Conservation (phyloP, 2,329 filamentous ascomycete genomes). For the Trichoderma polysporum region DNA sequence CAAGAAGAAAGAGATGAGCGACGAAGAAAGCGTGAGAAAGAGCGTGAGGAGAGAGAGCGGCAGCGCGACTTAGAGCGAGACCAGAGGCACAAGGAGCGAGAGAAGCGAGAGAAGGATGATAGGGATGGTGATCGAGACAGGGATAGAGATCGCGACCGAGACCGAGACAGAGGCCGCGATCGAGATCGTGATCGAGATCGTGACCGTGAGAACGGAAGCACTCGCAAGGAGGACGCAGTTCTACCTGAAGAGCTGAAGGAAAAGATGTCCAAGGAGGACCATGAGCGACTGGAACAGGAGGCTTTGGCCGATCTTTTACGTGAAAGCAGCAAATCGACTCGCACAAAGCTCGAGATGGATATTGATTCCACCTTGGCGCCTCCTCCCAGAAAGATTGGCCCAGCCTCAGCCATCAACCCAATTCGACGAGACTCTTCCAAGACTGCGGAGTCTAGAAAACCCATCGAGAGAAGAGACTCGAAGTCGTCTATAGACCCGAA, state of each 20-base stretch:
- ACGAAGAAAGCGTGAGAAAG: slow-evolving; percentile 51
- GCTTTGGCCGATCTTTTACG: slow-evolving; percentile 58
- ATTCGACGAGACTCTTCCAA: slow-evolving; percentile 49
- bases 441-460: slow-evolving; percentile 43
- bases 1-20: slow-evolving; percentile 52
- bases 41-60: slow-evolving; percentile 55
- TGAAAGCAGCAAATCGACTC: slow-evolving; percentile 54
- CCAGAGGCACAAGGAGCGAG: slow-evolving; percentile 41
- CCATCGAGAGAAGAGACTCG: slow-evolving; percentile 34
- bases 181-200: slow-evolving; percentile 31
- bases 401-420: slow-evolving; percentile 60
- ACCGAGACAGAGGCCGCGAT: slow-evolving; percentile 38
- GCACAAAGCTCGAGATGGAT: slow-evolving; percentile 55
- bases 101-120: slow-evolving; percentile 37
- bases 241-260: slow-evolving; percentile 50
- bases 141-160: slow-evolving; percentile 33
- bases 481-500: slow-evolving; percentile 32
- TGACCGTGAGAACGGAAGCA: slow-evolving; percentile 33
- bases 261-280: slow-evolving; percentile 57
- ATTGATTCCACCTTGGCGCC: slow-evolving; percentile 56
- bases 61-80: slow-evolving; percentile 43
- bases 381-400: slow-evolving; percentile 52
- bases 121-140: slow-evolving; percentile 36
- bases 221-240: slow-evolving; percentile 38
- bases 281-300: slow-evolving; percentile 57